These are phyloP conservation scores for Pseudoscleropodium purum DNA, from an alignment of 225 moss, liverwort and hornwort species.

Conservation along the genomic window DNA sequence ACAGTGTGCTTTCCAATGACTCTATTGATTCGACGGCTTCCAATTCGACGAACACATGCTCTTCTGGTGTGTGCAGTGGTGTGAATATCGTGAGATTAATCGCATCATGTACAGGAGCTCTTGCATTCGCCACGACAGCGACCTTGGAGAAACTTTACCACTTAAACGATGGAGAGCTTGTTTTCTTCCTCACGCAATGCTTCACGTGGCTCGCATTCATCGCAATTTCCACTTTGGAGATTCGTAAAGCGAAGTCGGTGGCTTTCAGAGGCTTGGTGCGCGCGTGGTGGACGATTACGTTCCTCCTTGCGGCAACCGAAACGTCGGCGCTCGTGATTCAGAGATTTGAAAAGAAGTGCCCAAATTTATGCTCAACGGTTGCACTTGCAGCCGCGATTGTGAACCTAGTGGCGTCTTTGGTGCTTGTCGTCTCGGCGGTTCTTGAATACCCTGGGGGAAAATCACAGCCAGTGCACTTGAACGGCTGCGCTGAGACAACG, in stretches of 20 bases:
- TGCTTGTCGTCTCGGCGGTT: conserved; percentile 2
- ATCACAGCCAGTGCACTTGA: neutral
- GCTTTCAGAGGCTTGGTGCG: neutral
- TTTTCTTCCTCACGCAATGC: neutral
- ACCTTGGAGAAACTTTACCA: neutral
- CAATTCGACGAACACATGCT: neutral
- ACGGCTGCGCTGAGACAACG: neutral
- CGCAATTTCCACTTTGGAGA: neutral
- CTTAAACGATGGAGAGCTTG: neutral
- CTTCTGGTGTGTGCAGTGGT: neutral
- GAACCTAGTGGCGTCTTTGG: conserved; percentile 2
- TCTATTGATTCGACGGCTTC: neutral
- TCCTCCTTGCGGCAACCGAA: conserved; percentile 6
- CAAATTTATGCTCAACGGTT: neutral
- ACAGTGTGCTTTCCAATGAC: neutral
- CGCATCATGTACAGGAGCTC: neutral
- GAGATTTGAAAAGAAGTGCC: neutral
- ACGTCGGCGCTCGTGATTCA: neutral
- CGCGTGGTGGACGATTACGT: conserved; percentile 18
- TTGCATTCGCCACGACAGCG: neutral
- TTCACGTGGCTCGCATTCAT: conserved; percentile 21
- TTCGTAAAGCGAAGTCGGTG: neutral
- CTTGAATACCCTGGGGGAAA: neutral
- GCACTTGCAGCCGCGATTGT: neutral
- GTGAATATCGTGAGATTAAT: neutral